Percentiles rank a stretch among this genome's conserved stretches.
phyloP scores from a whole-genome alignment of 257 asterid species.

The Solanum medicagineum region DNA sequence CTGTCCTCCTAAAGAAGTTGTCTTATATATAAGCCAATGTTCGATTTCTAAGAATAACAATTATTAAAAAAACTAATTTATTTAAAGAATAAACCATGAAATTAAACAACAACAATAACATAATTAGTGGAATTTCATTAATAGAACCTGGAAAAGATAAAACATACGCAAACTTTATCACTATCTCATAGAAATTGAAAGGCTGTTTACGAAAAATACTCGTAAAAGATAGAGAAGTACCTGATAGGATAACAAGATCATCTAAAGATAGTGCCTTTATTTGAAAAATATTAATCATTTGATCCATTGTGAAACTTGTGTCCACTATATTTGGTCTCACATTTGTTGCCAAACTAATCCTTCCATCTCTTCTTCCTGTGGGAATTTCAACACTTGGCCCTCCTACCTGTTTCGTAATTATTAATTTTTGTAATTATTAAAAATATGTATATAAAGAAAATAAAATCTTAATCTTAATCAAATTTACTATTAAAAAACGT shows the following conservation, averaged over 20 bases:
- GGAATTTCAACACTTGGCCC: slow-evolving; percentile 58
- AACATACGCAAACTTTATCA: too few species aligned
- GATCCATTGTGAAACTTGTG: slow-evolving; percentile 60
- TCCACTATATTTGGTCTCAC: slow-evolving; percentile 69
- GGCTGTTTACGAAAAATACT: too few species aligned
- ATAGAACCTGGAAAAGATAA: too few species aligned
- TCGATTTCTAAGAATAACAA: neutral
- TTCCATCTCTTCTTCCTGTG: slow-evolving; percentile 68
- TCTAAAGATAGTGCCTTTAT: slow-evolving; percentile 53
- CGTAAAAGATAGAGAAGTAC: neutral
- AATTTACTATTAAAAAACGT: neutral
- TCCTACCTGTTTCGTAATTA: slow-evolving; percentile 36
- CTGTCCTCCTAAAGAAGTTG: too few species aligned
- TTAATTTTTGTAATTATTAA: too few species aligned
- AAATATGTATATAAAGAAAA: too few species aligned
- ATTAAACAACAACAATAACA: too few species aligned
- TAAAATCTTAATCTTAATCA: neutral
- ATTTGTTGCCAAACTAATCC: slow-evolving; percentile 35
- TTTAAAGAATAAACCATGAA: too few species aligned
- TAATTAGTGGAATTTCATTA: too few species aligned
- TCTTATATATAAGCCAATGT: too few species aligned
- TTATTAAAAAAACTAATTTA: neutral
- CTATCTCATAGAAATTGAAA: too few species aligned
- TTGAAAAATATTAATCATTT: slow-evolving; percentile 45
- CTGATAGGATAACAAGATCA: slow-evolving; percentile 73